Conservation (phyloP, 1,284 basidiomycete genomes). For the Chiua sp. region DNA sequence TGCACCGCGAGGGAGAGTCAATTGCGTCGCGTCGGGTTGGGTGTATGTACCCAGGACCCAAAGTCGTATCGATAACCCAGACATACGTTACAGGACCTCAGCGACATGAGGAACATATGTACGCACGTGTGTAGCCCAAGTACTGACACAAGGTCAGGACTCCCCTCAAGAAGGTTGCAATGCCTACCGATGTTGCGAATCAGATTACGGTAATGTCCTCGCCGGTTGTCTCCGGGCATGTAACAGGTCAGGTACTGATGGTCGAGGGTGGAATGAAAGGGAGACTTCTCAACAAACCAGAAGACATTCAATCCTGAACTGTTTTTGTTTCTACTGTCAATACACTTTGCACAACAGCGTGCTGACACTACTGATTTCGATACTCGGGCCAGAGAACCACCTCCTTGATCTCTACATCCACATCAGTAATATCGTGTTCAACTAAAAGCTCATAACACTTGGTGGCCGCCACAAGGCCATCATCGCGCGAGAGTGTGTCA, state of each 20-base stretch:
- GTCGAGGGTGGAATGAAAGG: conserved; percentile 83
- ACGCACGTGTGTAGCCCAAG: neutral
- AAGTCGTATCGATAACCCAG: conserved; percentile 48
- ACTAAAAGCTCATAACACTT: no score
- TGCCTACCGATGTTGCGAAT: conserved; percentile 64
- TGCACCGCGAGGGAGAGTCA: conserved; percentile 70
- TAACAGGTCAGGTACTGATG: conserved; percentile 72
- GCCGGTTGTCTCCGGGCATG: conserved; percentile 66
- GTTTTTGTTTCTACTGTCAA: no score
- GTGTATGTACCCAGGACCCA: conserved; percentile 66
- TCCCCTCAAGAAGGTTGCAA: conserved; percentile 72
- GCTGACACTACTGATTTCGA: no score
- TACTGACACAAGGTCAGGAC: conserved; percentile 46
- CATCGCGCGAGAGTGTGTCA: no score
- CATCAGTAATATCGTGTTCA: no score
- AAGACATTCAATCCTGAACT: conserved; percentile 33
- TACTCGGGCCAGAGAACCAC: no score
- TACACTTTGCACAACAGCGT: no score
- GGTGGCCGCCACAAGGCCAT: no score
- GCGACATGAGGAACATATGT: conserved; percentile 57
- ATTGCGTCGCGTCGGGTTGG: conserved; percentile 75
- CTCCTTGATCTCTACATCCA: no score
- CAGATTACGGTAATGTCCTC: conserved; percentile 71
- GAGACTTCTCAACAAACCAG: conserved; percentile 47
- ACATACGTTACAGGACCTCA: conserved; percentile 56